Evolutionary conservation across 192 early-diverging fungal genomes (phyloP).

Genomic region (Coemansia sp.): DNA sequence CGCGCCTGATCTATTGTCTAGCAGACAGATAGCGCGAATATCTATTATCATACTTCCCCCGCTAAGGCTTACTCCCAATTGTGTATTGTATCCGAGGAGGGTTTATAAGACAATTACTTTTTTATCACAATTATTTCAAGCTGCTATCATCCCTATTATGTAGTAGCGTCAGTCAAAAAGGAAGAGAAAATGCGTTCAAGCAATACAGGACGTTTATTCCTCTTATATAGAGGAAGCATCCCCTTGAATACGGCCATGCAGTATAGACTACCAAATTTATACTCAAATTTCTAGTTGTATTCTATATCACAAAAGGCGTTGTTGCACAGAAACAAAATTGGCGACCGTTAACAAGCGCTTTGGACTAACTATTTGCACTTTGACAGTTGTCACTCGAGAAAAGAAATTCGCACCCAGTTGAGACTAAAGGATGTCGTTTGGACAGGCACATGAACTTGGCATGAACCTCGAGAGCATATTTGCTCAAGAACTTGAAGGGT

Average conservation of each 20-base stretch:
- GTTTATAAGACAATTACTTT: constrained; percentile 1
- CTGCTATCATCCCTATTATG: not conserved
- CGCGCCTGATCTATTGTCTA: not conserved
- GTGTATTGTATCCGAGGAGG: constrained; percentile 2
- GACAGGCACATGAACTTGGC: constrained; percentile 26
- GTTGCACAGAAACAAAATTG: not conserved
- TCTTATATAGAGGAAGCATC: not conserved
- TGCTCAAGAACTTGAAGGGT: constrained; percentile 34
- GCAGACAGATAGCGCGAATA: not conserved
- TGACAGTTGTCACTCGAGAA: not conserved
- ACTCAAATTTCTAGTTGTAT: not conserved
- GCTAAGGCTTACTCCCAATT: not conserved
- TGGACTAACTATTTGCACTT: not conserved
- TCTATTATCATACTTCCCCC: not conserved
- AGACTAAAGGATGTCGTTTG: constrained; percentile 20
- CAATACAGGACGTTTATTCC: not conserved
- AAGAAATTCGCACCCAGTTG: not conserved
- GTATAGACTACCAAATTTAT: not conserved
- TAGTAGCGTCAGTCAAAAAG: not conserved
- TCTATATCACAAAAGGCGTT: not conserved
- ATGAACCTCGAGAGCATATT: constrained; percentile 27
- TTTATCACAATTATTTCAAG: not conserved
- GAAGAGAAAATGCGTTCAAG: not conserved
- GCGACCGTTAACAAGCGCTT: not conserved
- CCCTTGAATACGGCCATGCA: not conserved